Conservation (phyloP, 2,329 filamentous ascomycete genomes). For the Lasiodiplodia citricola region DNA sequence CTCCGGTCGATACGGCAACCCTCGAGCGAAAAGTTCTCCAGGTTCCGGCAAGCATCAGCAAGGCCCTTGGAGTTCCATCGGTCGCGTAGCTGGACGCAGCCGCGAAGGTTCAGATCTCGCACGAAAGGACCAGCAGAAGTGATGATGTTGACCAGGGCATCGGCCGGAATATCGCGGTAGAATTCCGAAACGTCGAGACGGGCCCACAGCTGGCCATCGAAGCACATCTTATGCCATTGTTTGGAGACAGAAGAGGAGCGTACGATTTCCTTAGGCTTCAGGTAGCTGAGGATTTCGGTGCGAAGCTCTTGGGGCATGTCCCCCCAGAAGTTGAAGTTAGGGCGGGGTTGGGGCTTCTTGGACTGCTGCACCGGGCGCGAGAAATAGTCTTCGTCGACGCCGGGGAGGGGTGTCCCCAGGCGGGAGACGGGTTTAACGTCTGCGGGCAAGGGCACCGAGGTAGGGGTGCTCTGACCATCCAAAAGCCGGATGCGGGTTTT, state of each 20-base stretch:
- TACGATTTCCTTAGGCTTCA: slow-evolving; percentile 81
- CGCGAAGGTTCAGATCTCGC: slow-evolving; percentile 85
- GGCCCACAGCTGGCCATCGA: slow-evolving; percentile 93
- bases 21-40: slow-evolving; percentile 86
- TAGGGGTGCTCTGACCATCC: slow-evolving; percentile 54
- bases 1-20: slow-evolving; percentile 85
- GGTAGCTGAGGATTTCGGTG: slow-evolving; percentile 75
- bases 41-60: slow-evolving; percentile 82
- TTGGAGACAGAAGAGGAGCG: slow-evolving; percentile 78
- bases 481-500: slow-evolving; percentile 62
- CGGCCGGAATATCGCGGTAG: slow-evolving; percentile 84
- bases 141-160: slow-evolving; percentile 84
- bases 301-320: slow-evolving; percentile 83
- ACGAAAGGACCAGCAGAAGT: slow-evolving; percentile 86
- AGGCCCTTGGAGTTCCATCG: slow-evolving; percentile 78
- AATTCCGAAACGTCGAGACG: slow-evolving; percentile 82
- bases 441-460: slow-evolving; percentile 67
- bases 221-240: slow-evolving; percentile 81
- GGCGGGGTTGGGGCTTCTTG: slow-evolving; percentile 41
- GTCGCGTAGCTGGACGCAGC: slow-evolving; percentile 87
- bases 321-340: slow-evolving; percentile 73
- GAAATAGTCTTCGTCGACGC: slow-evolving; percentile 54
- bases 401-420: slow-evolving; percentile 36
- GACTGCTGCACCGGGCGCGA: slow-evolving; percentile 46
- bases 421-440: slow-evolving; percentile 61